Percentiles rank a stretch among this genome's conserved stretches.
Evolutionary conservation across 352 stramenopile species (phyloP).

Genomic region (Phytophthora hybrid): DNA sequence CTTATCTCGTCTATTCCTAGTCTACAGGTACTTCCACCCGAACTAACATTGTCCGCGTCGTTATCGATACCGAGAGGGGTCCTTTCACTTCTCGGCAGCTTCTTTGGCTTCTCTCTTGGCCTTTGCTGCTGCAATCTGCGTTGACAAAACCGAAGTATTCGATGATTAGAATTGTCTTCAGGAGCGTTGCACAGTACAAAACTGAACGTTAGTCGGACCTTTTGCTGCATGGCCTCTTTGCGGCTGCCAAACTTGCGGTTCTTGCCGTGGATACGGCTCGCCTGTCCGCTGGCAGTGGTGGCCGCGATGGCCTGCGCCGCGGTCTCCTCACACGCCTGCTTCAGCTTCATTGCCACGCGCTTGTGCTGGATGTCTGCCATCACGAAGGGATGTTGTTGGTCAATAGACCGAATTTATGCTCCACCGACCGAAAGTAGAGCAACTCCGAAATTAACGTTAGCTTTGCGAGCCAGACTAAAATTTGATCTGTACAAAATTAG

Average conservation of each 20-base stretch:
- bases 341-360: slow-evolving; percentile 74
- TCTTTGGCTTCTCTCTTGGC: slow-evolving; percentile 73
- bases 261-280: slow-evolving; percentile 83
- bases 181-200: slow-evolving; percentile 19
- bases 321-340: slow-evolving; percentile 85
- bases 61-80: neutral
- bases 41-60: slow-evolving; percentile 1
- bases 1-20: slow-evolving; percentile 18
- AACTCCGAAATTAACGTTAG: no score
- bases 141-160: no score
- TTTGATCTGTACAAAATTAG: no score
- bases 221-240: slow-evolving; percentile 78
- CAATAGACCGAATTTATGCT: no score
- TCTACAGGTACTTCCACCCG: neutral
- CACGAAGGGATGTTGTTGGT: no score
- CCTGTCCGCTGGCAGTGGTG: slow-evolving; percentile 74
- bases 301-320: slow-evolving; percentile 81
- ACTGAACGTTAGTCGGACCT: no score
- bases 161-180: neutral
- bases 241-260: slow-evolving; percentile 85
- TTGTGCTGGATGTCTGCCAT: slow-evolving; percentile 77
- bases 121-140: slow-evolving; percentile 81
- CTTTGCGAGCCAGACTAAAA: no score
- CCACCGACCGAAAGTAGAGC: no score
- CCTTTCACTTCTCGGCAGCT: slow-evolving; percentile 10